Evolutionary conservation across 176 grass and related monocot species (phyloP).

Genomic region (Musa acuminata): DNA sequence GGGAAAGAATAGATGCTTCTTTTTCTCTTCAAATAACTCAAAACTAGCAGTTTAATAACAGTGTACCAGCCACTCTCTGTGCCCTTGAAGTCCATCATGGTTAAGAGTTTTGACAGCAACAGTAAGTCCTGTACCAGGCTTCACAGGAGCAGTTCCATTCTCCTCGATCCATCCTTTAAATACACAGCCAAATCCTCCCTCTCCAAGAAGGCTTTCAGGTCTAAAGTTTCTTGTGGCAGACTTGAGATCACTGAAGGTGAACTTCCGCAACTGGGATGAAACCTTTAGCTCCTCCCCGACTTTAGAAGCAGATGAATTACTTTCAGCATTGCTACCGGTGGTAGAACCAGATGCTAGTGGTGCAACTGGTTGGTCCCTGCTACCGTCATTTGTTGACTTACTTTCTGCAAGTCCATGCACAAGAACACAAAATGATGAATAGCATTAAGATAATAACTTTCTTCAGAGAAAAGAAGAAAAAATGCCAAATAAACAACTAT

Average conservation of each 20-base stretch:
- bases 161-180: constrained; percentile 99
- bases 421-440: background rate
- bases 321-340: constrained; percentile 67
- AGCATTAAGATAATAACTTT: background rate
- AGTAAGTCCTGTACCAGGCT: constrained; percentile 92
- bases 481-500: background rate
- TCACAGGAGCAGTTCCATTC: constrained; percentile 96
- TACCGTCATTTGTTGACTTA: constrained; percentile 51
- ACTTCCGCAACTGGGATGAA: constrained; percentile 76
- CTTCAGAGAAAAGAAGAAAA: background rate
- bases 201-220: constrained; percentile 90
- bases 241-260: constrained; percentile 90
- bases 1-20: background rate
- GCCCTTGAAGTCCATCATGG: constrained; percentile 97
- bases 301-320: constrained; percentile 71
- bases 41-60: background rate
- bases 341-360: constrained; percentile 69
- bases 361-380: constrained; percentile 43
- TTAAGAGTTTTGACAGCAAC: constrained; percentile 98
- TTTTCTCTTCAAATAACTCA: constrained; percentile 14
- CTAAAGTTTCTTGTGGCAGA: constrained; percentile 92
- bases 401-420: constrained; percentile 55
- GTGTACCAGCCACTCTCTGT: constrained; percentile 98
- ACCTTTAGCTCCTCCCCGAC: constrained; percentile 86
- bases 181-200: constrained; percentile 97